phyloP scores from a whole-genome alignment of 306 rosid genomes.

The Erythrophleum fordii region DNA sequence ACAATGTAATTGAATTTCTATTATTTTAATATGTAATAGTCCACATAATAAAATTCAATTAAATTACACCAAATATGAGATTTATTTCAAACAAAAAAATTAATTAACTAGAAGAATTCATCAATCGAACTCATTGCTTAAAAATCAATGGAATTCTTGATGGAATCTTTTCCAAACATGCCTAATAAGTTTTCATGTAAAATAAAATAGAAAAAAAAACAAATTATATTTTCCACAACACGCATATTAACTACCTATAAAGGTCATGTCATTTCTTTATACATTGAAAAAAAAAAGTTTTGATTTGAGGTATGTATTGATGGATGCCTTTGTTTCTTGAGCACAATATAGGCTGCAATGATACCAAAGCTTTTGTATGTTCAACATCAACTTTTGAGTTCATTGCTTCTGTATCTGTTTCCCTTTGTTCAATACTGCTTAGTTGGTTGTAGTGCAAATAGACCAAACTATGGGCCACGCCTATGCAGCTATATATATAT shows the following conservation, averaged over 20 bases:
- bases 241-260: neutral
- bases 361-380: conserved; percentile 5
- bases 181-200: neutral
- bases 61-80: neutral
- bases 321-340: neutral
- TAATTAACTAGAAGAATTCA: neutral
- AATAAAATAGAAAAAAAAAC: neutral
- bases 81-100: neutral
- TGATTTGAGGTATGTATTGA: neutral
- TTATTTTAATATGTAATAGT: neutral
- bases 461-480: conserved; percentile 41
- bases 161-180: neutral
- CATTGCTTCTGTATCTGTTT: conserved; percentile 20
- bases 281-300: too few species aligned
- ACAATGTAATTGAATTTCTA: too few species aligned
- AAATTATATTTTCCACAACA: neutral
- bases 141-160: too few species aligned
- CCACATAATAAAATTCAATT: neutral
- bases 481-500: neutral
- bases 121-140: too few species aligned
- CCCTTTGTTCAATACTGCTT: neutral
- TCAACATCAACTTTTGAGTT: conserved; percentile 10
- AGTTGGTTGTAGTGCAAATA: conserved; percentile 27
- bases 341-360: neutral
- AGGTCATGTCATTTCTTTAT: too few species aligned